These are phyloP conservation scores for Ophiorrhiza pumila DNA, from an alignment of 257 asterid species.

Conservation along the genomic window DNA sequence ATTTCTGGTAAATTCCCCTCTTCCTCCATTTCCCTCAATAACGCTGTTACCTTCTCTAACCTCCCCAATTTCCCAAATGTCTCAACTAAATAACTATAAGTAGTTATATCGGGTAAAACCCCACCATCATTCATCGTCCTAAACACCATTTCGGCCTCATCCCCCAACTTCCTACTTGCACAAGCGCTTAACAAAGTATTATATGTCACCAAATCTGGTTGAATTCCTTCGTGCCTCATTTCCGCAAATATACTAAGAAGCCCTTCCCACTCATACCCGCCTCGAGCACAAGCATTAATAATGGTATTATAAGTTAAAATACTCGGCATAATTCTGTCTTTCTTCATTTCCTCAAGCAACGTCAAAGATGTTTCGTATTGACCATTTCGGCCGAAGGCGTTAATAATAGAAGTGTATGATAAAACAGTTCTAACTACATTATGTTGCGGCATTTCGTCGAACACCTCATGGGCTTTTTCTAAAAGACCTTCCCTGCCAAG, in stretches of 20 bases:
- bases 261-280: conserved; percentile 96
- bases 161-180: conserved; percentile 68
- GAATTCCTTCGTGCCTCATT: conserved; percentile 94
- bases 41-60: conserved; percentile 73
- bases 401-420: conserved; percentile 78
- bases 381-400: conserved; percentile 88
- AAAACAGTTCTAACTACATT: conserved; percentile 60
- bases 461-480: conserved; percentile 80
- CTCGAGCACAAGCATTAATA: conserved; percentile 83
- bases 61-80: conserved; percentile 71
- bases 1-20: conserved; percentile 83
- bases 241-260: conserved; percentile 88
- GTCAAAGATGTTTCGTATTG: conserved; percentile 66
- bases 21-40: conserved; percentile 77
- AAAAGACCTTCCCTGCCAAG: conserved; percentile 82
- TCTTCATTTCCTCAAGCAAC: conserved; percentile 72
- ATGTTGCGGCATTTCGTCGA: conserved; percentile 74
- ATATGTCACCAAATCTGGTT: conserved; percentile 89
- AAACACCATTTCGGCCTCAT: conserved; percentile 95
- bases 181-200: conserved; percentile 87
- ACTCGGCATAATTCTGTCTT: conserved; percentile 68
- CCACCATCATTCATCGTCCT: conserved; percentile 96
- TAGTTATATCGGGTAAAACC: conserved; percentile 75
- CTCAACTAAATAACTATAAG: conserved; percentile 72
- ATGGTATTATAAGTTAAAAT: conserved; percentile 86